A percentile compares a stretch with the other conserved stretches of the same genome.
Conservation (phyloP, 106 monocot species). For the Dendrobium huoshanense region DNA sequence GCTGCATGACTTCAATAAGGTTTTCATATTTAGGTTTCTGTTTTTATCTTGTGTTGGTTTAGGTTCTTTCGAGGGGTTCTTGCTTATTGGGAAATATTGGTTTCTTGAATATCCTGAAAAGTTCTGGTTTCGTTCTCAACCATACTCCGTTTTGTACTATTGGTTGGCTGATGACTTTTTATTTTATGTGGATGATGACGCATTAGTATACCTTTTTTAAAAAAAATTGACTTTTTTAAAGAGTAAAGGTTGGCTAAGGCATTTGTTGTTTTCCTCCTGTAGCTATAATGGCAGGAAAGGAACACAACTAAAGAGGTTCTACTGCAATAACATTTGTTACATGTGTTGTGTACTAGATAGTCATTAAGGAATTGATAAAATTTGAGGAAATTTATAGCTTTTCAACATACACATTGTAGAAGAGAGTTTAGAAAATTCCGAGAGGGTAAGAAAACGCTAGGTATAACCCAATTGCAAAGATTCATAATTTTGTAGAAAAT, state of each 20-base stretch:
- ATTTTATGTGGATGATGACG: no score
- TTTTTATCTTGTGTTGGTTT: neutral
- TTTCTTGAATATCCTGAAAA: neutral
- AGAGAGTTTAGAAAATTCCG: no score
- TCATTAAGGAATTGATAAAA: no score
- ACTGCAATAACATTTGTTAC: conserved; percentile 1
- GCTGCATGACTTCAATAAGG: conserved; percentile 84
- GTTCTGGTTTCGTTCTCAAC: neutral
- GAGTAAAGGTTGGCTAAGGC: no score
- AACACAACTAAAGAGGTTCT: neutral
- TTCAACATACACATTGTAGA: no score
- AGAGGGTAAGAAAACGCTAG: no score
- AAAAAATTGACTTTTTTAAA: no score
- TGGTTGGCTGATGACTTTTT: neutral
- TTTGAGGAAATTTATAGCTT: no score
- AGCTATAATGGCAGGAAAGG: neutral
- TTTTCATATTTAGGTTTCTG: neutral
- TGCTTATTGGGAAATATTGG: neutral
- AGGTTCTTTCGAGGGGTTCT: neutral
- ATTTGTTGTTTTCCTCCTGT: neutral
- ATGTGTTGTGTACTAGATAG: neutral
- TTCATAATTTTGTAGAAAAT: no score
- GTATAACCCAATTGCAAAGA: no score
- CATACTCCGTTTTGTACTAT: neutral
- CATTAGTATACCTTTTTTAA: no score